phyloP scores from a whole-genome alignment of 176 grass and related monocot genomes.

The Melocanna baccifera region DNA sequence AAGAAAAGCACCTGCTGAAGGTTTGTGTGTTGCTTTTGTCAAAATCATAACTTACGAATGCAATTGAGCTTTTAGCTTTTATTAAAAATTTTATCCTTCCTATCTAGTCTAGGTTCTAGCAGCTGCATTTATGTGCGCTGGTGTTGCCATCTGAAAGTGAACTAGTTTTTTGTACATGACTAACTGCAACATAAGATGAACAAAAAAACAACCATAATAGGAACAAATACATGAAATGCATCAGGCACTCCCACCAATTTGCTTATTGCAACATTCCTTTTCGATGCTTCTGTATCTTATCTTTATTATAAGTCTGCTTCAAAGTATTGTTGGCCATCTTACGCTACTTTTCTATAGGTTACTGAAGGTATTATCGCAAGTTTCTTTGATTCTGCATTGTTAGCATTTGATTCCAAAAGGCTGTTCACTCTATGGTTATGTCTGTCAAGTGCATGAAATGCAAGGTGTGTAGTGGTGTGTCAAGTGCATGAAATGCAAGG shows the following conservation, averaged over 20 bases:
- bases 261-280: neutral
- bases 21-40: conserved; percentile 35
- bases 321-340: neutral
- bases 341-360: neutral
- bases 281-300: neutral
- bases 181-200: neutral
- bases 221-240: neutral
- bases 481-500: neutral
- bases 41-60: neutral
- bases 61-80: conserved; percentile 8
- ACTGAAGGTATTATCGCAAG: neutral
- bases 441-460: too few species aligned
- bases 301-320: neutral
- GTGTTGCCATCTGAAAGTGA: conserved; percentile 12
- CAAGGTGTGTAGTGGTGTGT: neutral
- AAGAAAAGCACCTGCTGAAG: conserved; percentile 49
- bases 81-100: neutral
- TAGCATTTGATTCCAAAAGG: neutral
- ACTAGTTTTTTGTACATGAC: conserved; percentile 1
- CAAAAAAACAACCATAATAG: neutral
- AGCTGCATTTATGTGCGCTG: neutral
- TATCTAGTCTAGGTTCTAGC: neutral
- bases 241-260: neutral
- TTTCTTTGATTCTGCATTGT: neutral
- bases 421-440: neutral